These are phyloP conservation scores for Populus tomentosa DNA, from an alignment of 441 rosid species.

Conservation along the genomic window DNA sequence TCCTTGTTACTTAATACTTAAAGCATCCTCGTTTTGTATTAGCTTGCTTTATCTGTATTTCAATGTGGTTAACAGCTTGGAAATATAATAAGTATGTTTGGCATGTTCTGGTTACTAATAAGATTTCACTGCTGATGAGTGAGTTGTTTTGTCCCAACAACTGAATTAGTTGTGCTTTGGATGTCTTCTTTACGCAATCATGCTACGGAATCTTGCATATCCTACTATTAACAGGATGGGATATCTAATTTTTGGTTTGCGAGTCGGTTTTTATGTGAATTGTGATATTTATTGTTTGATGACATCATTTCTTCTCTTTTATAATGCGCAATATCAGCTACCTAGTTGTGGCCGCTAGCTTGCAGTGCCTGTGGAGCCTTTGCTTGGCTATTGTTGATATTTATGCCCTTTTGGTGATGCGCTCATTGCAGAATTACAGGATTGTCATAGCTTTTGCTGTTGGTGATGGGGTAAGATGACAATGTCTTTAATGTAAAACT, in stretches of 20 bases:
- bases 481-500: background rate
- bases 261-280: background rate
- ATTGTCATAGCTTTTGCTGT: slow-evolving; percentile 50
- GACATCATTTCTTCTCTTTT: slow-evolving; percentile 15
- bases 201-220: background rate
- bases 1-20: background rate
- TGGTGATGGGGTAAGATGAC: slow-evolving; percentile 71
- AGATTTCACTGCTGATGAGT: background rate
- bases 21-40: background rate
- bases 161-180: background rate
- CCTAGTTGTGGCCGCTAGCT: slow-evolving; percentile 74
- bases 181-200: background rate
- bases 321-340: slow-evolving; percentile 44
- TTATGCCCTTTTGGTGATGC: slow-evolving; percentile 66
- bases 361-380: slow-evolving; percentile 74
- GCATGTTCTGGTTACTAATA: background rate
- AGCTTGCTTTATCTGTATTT: background rate
- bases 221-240: background rate
- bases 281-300: slow-evolving; percentile 9
- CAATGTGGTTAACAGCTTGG: background rate
- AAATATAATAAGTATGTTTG: background rate
- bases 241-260: background rate
- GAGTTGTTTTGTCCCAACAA: background rate
- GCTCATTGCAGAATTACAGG: slow-evolving; percentile 54
- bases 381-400: slow-evolving; percentile 50